Conservation (phyloP, 331 rosid genomes). For the Quercus lobata region DNA sequence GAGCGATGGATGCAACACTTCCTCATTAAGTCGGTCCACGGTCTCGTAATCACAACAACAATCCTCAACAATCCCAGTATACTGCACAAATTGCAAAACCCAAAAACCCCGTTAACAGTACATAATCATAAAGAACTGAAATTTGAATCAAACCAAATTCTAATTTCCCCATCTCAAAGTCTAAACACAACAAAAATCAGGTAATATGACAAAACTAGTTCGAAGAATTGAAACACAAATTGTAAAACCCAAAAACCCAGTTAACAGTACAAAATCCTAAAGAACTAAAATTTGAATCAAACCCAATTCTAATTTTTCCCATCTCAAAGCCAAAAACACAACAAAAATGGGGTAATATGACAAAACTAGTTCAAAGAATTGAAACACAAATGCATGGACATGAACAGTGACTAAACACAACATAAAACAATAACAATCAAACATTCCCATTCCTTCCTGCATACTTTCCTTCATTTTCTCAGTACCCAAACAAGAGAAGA, state of each 20-base stretch:
- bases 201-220: too few species aligned
- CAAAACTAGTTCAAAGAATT: neutral
- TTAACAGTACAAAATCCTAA: neutral
- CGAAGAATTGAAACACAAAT: too few species aligned
- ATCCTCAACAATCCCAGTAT: slow-evolving; percentile 90
- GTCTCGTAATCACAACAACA: slow-evolving; percentile 98
- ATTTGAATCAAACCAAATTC: neutral
- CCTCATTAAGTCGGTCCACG: slow-evolving; percentile 69
- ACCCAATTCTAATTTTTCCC: too few species aligned
- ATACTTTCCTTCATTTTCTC: slow-evolving; percentile 4
- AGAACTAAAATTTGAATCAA: neutral
- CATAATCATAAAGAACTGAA: neutral
- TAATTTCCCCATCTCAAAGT: neutral
- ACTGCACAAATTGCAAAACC: slow-evolving; percentile 51
- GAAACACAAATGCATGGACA: neutral
- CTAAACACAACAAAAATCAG: neutral
- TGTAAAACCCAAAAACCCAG: too few species aligned
- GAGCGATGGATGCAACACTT: slow-evolving; percentile 76
- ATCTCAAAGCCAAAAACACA: neutral
- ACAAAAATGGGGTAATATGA: neutral
- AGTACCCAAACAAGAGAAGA: neutral
- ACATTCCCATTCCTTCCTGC: neutral
- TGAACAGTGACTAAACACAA: neutral
- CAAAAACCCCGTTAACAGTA: neutral
- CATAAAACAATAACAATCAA: neutral